phyloP scores from a whole-genome alignment of 2,329 filamentous ascomycete species.

The Tolypocladium cylindrosporum region DNA sequence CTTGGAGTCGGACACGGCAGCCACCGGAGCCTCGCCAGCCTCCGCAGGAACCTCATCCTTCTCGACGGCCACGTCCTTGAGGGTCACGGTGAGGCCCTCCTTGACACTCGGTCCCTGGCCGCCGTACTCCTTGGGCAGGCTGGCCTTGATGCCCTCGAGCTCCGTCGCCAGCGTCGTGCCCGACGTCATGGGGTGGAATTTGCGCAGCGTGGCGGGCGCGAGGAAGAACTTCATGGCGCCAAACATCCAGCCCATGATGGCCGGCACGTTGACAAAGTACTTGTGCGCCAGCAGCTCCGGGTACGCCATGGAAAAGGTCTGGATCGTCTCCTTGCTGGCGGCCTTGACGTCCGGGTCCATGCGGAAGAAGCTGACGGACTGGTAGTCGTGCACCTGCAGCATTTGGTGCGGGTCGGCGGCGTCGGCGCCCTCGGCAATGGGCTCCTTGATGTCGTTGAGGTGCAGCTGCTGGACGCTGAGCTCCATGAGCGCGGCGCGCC shows the following conservation, averaged over 20 bases:
- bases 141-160: slow-evolving; percentile 47
- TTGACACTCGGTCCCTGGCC: slow-evolving; percentile 49
- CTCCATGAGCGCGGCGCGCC: slow-evolving; percentile 89
- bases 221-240: slow-evolving; percentile 66
- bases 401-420: slow-evolving; percentile 80
- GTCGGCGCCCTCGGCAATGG: slow-evolving; percentile 61
- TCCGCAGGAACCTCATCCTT: background rate
- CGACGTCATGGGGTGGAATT: slow-evolving; percentile 69
- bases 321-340: slow-evolving; percentile 71
- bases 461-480: slow-evolving; percentile 66
- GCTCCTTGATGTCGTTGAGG: slow-evolving; percentile 56
- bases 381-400: slow-evolving; percentile 89
- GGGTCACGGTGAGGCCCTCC: slow-evolving; percentile 21
- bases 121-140: slow-evolving; percentile 69
- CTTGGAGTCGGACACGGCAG: slow-evolving; percentile 8
- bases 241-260: slow-evolving; percentile 85
- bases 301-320: slow-evolving; percentile 71
- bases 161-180: slow-evolving; percentile 58
- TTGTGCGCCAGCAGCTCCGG: slow-evolving; percentile 78
- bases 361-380: slow-evolving; percentile 75
- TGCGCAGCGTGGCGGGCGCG: slow-evolving; percentile 62
- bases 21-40: slow-evolving; percentile 6
- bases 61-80: slow-evolving; percentile 10
- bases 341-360: slow-evolving; percentile 68
- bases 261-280: slow-evolving; percentile 91